Base-by-base conservation (phyloP, 768 basidiomycete genomes). In the Leccinum boreale region DNA sequence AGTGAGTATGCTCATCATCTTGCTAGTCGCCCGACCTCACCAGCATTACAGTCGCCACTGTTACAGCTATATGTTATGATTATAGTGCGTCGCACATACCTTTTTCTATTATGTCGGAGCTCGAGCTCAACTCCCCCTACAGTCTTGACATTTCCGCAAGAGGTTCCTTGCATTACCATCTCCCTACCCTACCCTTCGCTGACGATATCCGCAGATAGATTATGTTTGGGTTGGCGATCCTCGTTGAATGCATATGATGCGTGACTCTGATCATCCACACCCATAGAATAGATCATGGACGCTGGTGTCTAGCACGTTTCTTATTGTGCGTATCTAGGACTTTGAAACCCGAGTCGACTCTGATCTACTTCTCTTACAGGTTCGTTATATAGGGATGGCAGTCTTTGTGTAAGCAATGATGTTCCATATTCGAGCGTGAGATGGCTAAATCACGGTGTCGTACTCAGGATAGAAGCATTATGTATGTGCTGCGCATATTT, bases 211-310 rank as follows among this genome's bases (percentile, higher is more conserved):
- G 11, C 48, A 68, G 66, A 49, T 63, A 55, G 23, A 49, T n/a
- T 58, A 55, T 44, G 26, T 68, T 17, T 68, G 67, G 67, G 67
- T 68, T 24, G 23, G 67, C 23, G 23, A 42, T 14, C 39, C 2
- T 36, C 21, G 3, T 4, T 31, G 33, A 44, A 50, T 46, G 8
- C 7, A 47, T 21, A 39, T 2, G 4, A n/a, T 35, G 10, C 7
- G 14, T 12, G 9, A 23, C 3, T 23, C 56, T 62, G 44, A 67
- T 24, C 12, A 47, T 42, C 4, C 4, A 5, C n/a, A 3, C 44
- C 47, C 28, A 50, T 45, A 68, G 66, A 62, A 24, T 23, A 57
- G 57, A 29, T 19, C 61, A 12, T 67, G 65, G 65, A 59, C 56
- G 5, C 42, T 49, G 26, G 58, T 66, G 1, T 56, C 63, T 4